Base-by-base conservation (phyloP, 805 yeast genomes). In the Wickerhamomyces chaumierensis region DNA sequence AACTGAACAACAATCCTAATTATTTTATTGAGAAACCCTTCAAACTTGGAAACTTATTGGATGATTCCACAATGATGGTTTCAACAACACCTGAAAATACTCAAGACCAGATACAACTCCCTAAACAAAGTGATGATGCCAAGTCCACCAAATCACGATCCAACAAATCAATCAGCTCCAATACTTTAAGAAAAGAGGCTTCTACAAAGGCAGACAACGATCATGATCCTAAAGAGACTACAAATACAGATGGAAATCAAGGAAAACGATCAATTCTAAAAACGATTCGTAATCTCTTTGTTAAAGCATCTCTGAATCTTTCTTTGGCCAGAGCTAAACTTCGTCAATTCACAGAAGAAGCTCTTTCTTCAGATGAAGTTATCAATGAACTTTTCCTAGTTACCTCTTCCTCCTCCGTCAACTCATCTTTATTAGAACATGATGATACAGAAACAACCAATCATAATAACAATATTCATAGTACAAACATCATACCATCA, bases 361-460 rank as follows among this genome's bases (percentile, higher is more conserved):
- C 64, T 3, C 61, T 72, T 32, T 60, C 64, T 16, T 62, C 69
- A 4, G 75, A 71, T 58, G 76, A 73, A 44, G 58, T 63, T 1
- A 61, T 69, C 1, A 69, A 66, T 36, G 74, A 71, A 32, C 55
- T 76, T 12, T 77, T 77, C 49, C 65, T 65, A 14, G 53, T 64
- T 46, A 42, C 60, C 43, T 46, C 71, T 47, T 48, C 55, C 39
- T 33, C 69, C 53, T 48, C 55, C 2, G 42, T 51, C 4, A 46
- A 43, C 9, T 46, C 51, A 0, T 52, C 56, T 8, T 31, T 51
- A 15, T 31, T 53, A 55, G 44, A 68, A 55, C 41, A 42, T n/a
- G 38, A 34, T 17, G 20, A 23, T 12, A 13, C 19, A 33, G 47
- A 35, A 39, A 44, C 29, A 39, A 35, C 17, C 16, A 20, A 28